phyloP scores from a whole-genome alignment of 257 asterid genomes.

The Solanum chilense region DNA sequence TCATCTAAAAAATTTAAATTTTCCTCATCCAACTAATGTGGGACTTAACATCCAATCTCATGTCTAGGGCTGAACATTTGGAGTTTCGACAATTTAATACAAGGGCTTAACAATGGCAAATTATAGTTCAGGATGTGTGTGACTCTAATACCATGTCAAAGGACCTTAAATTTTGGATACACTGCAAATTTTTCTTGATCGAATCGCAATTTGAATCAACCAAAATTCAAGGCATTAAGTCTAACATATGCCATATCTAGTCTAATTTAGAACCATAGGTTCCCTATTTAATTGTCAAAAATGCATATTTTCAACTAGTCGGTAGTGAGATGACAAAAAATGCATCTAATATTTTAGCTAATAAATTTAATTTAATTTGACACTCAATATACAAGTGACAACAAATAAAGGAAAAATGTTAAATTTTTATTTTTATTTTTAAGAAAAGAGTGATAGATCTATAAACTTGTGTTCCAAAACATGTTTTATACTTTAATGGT shows the following conservation, averaged over 20 bases:
- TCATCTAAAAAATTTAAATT: neutral
- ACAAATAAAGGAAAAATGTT: neutral
- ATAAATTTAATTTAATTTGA: neutral
- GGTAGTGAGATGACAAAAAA: neutral
- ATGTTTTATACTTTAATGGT: neutral
- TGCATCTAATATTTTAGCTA: neutral
- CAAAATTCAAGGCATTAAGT: neutral
- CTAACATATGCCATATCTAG: neutral
- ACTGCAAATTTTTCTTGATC: rapidly evolving
- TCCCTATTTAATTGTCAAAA: neutral
- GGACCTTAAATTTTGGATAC: neutral
- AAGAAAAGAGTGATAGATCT: neutral
- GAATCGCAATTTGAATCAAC: neutral
- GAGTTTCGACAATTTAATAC: neutral
- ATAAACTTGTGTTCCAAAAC: neutral
- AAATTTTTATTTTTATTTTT: neutral
- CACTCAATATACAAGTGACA: neutral
- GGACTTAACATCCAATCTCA: neutral
- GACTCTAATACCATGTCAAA: neutral
- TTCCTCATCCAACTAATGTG: neutral
- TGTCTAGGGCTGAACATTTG: neutral
- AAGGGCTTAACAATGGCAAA: neutral
- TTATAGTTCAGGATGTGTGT: neutral
- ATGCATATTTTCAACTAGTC: neutral
- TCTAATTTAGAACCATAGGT: neutral